phyloP scores from a whole-genome alignment of 768 basidiomycete species.

The Serendipita vermifera region DNA sequence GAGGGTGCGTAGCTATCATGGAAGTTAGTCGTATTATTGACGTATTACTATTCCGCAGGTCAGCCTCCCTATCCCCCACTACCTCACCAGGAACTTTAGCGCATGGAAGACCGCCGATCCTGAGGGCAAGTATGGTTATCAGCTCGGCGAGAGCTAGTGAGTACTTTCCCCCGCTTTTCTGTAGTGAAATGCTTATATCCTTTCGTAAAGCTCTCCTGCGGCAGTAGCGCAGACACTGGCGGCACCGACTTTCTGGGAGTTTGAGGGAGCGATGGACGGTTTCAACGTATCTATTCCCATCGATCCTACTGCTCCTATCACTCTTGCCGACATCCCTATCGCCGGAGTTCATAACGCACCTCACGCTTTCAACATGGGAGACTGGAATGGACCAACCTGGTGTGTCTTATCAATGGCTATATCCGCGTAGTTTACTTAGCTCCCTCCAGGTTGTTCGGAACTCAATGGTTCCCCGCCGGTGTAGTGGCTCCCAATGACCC shows the following conservation, averaged over 20 bases:
- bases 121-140: background rate
- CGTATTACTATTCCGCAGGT: background rate
- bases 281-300: background rate
- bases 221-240: background rate
- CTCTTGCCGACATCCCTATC: no score
- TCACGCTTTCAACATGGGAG: background rate
- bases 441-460: background rate
- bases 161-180: background rate
- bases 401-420: no score
- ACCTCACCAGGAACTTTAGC: background rate
- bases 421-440: background rate
- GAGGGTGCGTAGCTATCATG: background rate
- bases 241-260: background rate
- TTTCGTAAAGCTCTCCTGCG: background rate
- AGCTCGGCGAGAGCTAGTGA: background rate
- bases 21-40: background rate
- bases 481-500: slow-evolving; percentile 2
- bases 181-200: background rate
- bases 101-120: background rate
- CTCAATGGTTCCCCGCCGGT: background rate
- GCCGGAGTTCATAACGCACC: background rate
- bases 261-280: background rate
- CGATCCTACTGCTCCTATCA: no score
- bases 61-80: background rate
- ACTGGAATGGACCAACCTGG: background rate